phyloP scores from a whole-genome alignment of 805 yeast genomes.

The Saccharomycopsis oosterbeekiorum region DNA sequence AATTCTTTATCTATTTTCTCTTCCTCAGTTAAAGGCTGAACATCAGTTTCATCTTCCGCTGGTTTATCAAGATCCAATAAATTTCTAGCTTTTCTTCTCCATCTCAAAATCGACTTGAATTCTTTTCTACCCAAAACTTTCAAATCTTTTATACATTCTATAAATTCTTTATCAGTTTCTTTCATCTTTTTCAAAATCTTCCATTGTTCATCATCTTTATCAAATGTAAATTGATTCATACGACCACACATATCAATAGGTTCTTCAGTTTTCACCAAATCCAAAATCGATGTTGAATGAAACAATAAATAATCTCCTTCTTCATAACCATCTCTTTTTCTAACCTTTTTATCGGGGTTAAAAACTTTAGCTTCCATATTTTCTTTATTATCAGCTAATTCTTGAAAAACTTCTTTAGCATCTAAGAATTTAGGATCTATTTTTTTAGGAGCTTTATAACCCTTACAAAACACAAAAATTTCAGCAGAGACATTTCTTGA shows the following conservation, averaged over 20 bases:
- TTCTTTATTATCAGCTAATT: constrained; percentile 60
- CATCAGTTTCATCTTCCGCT: constrained; percentile 30
- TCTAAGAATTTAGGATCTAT: constrained; percentile 88
- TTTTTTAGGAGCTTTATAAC: constrained; percentile 92
- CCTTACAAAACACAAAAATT: constrained; percentile 93
- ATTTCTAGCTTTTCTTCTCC: constrained; percentile 83
- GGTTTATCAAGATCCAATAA: constrained; percentile 56
- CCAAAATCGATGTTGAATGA: constrained; percentile 65
- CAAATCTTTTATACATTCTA: constrained; percentile 81
- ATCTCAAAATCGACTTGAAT: constrained; percentile 71
- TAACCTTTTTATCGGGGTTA: constrained; percentile 84
- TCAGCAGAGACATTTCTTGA: constrained; percentile 99
- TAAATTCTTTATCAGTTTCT: constrained; percentile 67
- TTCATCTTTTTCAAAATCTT: constrained; percentile 59
- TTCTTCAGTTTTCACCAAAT: constrained; percentile 71
- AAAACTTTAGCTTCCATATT: constrained; percentile 87
- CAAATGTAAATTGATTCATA: constrained; percentile 52
- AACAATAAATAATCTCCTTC: constrained; percentile 76
- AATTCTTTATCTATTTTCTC: constrained; percentile 83
- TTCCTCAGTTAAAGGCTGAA: constrained; percentile 72
- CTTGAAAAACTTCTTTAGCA: constrained; percentile 91
- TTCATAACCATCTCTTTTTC: constrained; percentile 94
- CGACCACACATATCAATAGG: constrained; percentile 78
- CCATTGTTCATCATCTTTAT: constrained; percentile 51
- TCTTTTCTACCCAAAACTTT: constrained; percentile 93